Evolutionary conservation across 1,139 yeast genomes (phyloP).

Genomic region (Groenewaldozyma auringiensis): DNA sequence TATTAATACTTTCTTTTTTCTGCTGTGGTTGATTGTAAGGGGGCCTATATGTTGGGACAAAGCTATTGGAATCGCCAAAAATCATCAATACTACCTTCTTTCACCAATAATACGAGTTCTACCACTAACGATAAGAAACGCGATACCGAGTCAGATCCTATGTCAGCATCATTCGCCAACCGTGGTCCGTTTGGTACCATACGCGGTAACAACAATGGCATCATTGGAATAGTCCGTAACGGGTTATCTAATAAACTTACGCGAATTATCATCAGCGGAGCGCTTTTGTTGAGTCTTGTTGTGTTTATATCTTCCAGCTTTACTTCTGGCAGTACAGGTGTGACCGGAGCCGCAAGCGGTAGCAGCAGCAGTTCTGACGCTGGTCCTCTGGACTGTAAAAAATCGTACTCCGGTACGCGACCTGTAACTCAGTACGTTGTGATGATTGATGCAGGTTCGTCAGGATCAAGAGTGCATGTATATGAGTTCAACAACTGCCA

Average conservation of each 20-base stretch:
- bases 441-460: conserved; percentile 95
- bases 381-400: conserved; percentile 23
- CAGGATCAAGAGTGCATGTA: conserved; percentile 92
- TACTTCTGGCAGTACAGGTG: too few species aligned
- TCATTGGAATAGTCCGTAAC: not conserved
- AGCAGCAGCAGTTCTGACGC: not conserved
- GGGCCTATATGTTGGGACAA: too few species aligned
- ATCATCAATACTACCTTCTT: not conserved
- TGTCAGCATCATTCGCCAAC: not conserved
- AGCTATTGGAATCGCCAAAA: too few species aligned
- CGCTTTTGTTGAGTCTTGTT: not conserved
- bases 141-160: not conserved
- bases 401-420: conserved; percentile 30
- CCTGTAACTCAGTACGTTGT: conserved; percentile 53
- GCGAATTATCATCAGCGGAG: not conserved
- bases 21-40: too few species aligned
- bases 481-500: conserved; percentile 80
- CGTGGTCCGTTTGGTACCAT: not conserved
- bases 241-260: not conserved
- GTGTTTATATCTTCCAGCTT: not conserved
- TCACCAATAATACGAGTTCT: not conserved
- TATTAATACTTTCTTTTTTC: too few species aligned
- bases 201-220: not conserved
- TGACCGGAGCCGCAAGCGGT: not conserved
- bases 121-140: not conserved